Evolutionary conservation across 164 flowering plant genomes (phyloP).

Genomic region (Vitis labrusca): DNA sequence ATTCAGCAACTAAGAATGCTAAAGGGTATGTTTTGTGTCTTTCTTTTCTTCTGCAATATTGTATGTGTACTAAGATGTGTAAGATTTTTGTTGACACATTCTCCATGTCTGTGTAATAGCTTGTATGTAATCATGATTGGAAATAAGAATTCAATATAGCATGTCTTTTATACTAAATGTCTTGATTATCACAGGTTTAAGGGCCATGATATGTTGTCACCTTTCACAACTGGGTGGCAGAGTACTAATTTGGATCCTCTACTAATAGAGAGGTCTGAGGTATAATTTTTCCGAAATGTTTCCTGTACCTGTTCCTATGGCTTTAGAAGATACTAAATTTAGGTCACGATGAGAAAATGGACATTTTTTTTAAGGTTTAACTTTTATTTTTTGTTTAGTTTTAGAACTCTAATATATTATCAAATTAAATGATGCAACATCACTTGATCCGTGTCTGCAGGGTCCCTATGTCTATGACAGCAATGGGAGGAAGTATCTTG

Average conservation of each 20-base stretch:
- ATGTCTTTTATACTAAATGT: neutral
- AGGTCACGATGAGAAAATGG: no score
- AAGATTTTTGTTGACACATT: no score
- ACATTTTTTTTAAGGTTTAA: neutral
- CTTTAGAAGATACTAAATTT: no score
- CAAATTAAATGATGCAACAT: neutral
- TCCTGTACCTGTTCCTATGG: no score
- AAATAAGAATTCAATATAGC: neutral
- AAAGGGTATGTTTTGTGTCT: slow-evolving; percentile 30
- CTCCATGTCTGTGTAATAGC: neutral
- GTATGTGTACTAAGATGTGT: no score
- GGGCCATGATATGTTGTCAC: slow-evolving; percentile 98
- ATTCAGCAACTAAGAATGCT: slow-evolving; percentile 23
- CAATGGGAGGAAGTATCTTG: slow-evolving; percentile 88
- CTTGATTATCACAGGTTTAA: slow-evolving; percentile 47
- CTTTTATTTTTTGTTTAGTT: neutral
- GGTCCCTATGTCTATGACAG: slow-evolving; percentile 82
- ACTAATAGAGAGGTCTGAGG: slow-evolving; percentile 88
- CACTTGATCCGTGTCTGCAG: slow-evolving; percentile 34
- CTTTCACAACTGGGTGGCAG: slow-evolving; percentile 97
- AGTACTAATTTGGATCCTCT: slow-evolving; percentile 69
- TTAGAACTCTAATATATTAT: neutral
- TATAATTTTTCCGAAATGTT: slow-evolving; percentile 10
- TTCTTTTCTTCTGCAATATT: neutral
- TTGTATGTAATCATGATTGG: neutral